These are phyloP conservation scores for Aspergillus viridinutans DNA, from an alignment of 2,329 filamentous ascomycete genomes.

Conservation along the genomic window DNA sequence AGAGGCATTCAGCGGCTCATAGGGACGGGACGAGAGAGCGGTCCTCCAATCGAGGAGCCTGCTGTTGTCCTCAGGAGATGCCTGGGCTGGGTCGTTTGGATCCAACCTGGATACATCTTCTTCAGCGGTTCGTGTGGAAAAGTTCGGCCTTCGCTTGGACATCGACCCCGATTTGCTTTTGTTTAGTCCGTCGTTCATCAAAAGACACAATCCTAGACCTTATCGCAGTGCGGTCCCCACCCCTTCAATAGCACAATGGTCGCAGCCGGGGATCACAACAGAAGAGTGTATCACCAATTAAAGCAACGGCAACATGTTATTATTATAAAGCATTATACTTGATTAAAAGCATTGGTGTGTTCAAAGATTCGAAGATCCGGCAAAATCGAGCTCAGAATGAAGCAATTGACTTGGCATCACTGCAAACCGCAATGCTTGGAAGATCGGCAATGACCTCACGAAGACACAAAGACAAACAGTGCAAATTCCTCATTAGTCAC, in stretches of 20 bases:
- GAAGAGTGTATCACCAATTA: not conserved
- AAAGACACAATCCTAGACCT: constrained; percentile 3
- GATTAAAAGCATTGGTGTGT: not conserved
- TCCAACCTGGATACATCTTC: constrained; percentile 36
- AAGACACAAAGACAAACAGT: constrained; percentile 24
- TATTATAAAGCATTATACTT: not conserved
- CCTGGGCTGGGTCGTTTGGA: constrained; percentile 24
- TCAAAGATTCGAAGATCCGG: not conserved
- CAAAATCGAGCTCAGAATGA: not conserved
- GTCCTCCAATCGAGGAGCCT: constrained; percentile 20
- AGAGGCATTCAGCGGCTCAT: constrained; percentile 21
- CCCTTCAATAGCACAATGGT: not conserved
- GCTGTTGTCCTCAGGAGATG: constrained; percentile 19
- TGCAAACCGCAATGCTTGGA: not conserved
- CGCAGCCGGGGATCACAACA: not conserved
- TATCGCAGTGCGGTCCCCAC: not conserved
- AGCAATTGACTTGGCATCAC: constrained; percentile 9
- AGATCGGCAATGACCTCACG: constrained; percentile 19
- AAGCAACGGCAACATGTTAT: not conserved
- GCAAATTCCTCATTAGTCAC: constrained; percentile 19
- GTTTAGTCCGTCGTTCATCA: constrained; percentile 21
- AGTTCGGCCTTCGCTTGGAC: constrained; percentile 36
- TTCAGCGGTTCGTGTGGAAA: constrained; percentile 35
- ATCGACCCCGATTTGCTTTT: constrained; percentile 21
- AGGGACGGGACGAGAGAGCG: constrained; percentile 18